Evolutionary conservation across 768 basidiomycete genomes (phyloP).

Genomic region (Leccinellum luteum): DNA sequence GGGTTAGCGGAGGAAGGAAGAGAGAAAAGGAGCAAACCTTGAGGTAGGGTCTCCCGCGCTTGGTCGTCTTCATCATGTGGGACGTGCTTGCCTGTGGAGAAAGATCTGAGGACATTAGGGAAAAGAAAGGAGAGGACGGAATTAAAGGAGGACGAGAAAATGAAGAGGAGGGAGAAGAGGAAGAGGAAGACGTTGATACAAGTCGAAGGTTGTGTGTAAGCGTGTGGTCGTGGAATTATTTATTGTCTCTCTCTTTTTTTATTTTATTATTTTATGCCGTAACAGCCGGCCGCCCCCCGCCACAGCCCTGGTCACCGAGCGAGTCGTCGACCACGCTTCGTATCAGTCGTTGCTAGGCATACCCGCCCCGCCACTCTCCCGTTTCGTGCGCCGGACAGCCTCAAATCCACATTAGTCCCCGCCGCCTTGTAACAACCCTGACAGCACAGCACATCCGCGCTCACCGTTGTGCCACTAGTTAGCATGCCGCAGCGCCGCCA

Average conservation of each 20-base stretch:
- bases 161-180: slow-evolving; percentile 31
- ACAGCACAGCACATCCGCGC: no score
- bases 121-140: slow-evolving; percentile 22
- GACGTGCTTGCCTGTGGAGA: slow-evolving; percentile 63
- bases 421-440: neutral
- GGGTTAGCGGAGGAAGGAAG: slow-evolving; percentile 6
- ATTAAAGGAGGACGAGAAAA: slow-evolving; percentile 27
- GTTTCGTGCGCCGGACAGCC: neutral
- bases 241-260: slow-evolving; percentile 16
- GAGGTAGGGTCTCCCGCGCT: slow-evolving; percentile 89
- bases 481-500: neutral
- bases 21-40: slow-evolving; percentile 55
- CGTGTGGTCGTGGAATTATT: slow-evolving; percentile 31
- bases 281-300: slow-evolving; percentile 18
- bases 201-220: neutral
- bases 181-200: slow-evolving; percentile 24
- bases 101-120: slow-evolving; percentile 31
- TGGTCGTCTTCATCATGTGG: slow-evolving; percentile 99
- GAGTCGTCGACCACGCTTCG: neutral
- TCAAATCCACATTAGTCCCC: neutral
- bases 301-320: slow-evolving; percentile 9
- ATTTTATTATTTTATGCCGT: slow-evolving; percentile 19
- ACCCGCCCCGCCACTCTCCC: neutral
- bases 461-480: no score
- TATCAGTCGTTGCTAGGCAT: neutral